phyloP scores from a whole-genome alignment of 495 filamentous ascomycete species.

The Pseudoneurospora amorphoporcata region DNA sequence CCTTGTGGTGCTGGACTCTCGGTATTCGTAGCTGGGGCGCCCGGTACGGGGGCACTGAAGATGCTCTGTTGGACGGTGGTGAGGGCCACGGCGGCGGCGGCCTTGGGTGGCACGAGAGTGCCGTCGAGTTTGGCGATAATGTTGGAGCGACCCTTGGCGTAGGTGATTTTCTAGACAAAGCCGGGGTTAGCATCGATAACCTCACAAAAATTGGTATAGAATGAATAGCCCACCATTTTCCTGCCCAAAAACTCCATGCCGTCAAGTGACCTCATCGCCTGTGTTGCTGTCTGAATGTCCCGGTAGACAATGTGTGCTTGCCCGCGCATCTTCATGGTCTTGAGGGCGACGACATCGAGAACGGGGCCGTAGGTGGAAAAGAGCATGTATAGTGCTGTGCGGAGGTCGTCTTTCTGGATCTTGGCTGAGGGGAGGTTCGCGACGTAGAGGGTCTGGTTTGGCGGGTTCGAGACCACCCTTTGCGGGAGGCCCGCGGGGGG shows the following conservation, averaged over 20 bases:
- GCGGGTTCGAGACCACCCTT: constrained; percentile 32
- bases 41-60: constrained; percentile 57
- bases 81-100: constrained; percentile 45
- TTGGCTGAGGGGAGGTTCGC: constrained; percentile 74
- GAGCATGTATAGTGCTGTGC: constrained; percentile 77
- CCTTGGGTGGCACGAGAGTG: constrained; percentile 58
- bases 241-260: constrained; percentile 81
- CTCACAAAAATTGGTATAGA: background rate
- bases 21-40: constrained; percentile 24
- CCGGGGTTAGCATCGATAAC: constrained; percentile 13
- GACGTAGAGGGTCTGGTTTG: constrained; percentile 61
- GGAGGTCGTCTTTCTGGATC: constrained; percentile 73
- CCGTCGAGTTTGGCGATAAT: constrained; percentile 83
- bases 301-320: constrained; percentile 90
- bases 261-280: constrained; percentile 80
- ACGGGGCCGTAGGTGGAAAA: constrained; percentile 92
- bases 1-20: constrained; percentile 33
- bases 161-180: constrained; percentile 61
- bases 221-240: constrained; percentile 61
- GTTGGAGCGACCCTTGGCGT: constrained; percentile 79
- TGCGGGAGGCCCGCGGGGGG: constrained; percentile 26
- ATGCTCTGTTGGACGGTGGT: constrained; percentile 76
- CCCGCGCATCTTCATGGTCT: constrained; percentile 82
- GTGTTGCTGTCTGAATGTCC: constrained; percentile 76
- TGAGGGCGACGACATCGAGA: constrained; percentile 85